Percentiles rank a stretch among this genome's conserved stretches.
Conservation (phyloP, 768 basidiomycete genomes). For the Mycena pura region DNA sequence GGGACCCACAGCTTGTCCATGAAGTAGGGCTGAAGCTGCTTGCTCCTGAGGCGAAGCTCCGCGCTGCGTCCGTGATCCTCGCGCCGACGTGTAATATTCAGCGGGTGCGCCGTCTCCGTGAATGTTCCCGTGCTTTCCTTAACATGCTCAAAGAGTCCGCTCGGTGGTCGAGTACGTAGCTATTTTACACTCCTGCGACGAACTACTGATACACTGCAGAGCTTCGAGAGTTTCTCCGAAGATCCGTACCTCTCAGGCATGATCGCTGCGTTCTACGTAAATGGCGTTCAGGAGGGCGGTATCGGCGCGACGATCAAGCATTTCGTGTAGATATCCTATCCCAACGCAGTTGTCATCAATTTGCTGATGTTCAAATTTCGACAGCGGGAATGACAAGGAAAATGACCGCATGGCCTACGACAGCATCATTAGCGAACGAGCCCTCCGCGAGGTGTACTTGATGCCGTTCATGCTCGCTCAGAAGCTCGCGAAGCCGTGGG, state of each 20-base stretch:
- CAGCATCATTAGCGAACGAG: slow-evolving; percentile 66
- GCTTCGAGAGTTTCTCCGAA: slow-evolving; percentile 82
- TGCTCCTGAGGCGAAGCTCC: slow-evolving; percentile 74
- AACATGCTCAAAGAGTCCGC: slow-evolving; percentile 56
- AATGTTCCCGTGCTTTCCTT: not conserved
- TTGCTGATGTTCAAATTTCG: not conserved
- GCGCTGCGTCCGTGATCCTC: slow-evolving; percentile 71
- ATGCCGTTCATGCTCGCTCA: slow-evolving; percentile 81
- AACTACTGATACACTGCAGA: slow-evolving; percentile 40
- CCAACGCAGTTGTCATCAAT: not conserved
- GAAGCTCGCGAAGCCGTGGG: slow-evolving; percentile 68
- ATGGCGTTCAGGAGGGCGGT: slow-evolving; percentile 77
- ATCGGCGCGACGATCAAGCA: slow-evolving; percentile 84
- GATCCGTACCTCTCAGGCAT: slow-evolving; percentile 78
- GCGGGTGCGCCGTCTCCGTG: slow-evolving; percentile 49
- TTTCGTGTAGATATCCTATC: slow-evolving; percentile 60
- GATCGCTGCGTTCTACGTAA: slow-evolving; percentile 75
- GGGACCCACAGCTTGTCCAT: slow-evolving; percentile 69
- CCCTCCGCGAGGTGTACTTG: slow-evolving; percentile 77
- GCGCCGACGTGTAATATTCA: slow-evolving; percentile 89
- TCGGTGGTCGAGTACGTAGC: slow-evolving; percentile 66
- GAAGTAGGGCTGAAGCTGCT: slow-evolving; percentile 68
- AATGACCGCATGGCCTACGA: slow-evolving; percentile 76
- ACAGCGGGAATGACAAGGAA: slow-evolving; percentile 82
- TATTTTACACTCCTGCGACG: not conserved